Evolutionary conservation across 169 alveolate genomes (phyloP).

Genomic region (Eimeria falciformis): DNA sequence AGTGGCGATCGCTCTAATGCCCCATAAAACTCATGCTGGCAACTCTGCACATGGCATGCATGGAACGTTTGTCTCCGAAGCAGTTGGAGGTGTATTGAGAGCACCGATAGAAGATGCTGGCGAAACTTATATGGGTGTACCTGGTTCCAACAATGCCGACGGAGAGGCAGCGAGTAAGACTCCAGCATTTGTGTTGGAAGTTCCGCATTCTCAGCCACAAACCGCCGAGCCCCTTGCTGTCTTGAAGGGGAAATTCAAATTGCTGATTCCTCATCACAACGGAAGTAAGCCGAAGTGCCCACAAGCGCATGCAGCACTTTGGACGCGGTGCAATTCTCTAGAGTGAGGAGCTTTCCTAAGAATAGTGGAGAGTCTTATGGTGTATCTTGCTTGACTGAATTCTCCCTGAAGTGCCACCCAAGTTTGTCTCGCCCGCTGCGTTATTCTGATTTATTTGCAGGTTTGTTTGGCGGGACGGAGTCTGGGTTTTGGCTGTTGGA

Average conservation of each 20-base stretch:
- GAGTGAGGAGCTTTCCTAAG: neutral
- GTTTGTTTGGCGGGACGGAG: constrained; percentile 56
- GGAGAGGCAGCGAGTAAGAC: neutral
- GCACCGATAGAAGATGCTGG: no score
- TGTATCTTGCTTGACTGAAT: neutral
- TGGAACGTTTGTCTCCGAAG: no score
- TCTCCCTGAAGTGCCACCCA: no score
- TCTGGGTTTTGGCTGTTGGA: constrained; percentile 30
- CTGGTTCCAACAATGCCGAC: no score
- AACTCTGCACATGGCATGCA: no score
- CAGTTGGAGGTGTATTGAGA: no score
- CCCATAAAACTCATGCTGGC: neutral
- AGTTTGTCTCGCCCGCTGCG: no score
- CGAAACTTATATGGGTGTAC: no score
- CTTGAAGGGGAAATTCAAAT: constrained; percentile 16
- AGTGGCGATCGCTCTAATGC: neutral
- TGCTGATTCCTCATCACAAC: constrained; percentile 8
- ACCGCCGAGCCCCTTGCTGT: constrained; percentile 23
- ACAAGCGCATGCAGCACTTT: no score
- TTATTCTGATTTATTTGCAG: neutral
- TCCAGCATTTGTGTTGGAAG: neutral
- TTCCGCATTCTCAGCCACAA: neutral
- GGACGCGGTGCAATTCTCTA: neutral
- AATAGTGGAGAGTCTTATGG: neutral
- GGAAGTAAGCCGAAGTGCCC: neutral